phyloP scores from a whole-genome alignment of 371 early-diverging fungal species.

The Gilbertella persicaria region DNA sequence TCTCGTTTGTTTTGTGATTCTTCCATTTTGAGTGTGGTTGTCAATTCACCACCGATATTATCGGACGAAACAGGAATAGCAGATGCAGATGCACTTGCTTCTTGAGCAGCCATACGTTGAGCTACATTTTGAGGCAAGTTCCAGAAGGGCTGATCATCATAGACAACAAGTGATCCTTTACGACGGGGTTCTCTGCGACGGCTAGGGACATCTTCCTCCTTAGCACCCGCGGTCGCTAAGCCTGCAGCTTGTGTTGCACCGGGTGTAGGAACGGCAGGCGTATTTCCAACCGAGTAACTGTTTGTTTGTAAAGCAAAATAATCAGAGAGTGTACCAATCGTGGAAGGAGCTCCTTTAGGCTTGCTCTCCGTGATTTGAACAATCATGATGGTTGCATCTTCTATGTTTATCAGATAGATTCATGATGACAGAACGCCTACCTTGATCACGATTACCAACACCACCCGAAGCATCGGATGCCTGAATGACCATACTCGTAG shows the following conservation, averaged over 20 bases:
- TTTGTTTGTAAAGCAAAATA: conserved; percentile 24
- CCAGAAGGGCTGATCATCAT: conserved; percentile 57
- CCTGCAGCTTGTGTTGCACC: not conserved
- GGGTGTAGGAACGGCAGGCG: conserved; percentile 16
- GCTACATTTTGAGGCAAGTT: conserved; percentile 25
- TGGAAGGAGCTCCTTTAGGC: conserved; percentile 24
- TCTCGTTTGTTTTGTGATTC: conserved; percentile 5
- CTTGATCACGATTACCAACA: conserved; percentile 32
- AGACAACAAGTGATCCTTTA: conserved; percentile 63
- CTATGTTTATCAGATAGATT: no score
- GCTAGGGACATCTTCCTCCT: conserved; percentile 26
- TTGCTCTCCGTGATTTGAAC: conserved; percentile 39
- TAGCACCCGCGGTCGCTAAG: conserved; percentile 13
- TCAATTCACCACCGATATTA: conserved; percentile 22
- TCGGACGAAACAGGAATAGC: conserved; percentile 26
- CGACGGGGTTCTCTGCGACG: conserved; percentile 45
- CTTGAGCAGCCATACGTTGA: conserved; percentile 28
- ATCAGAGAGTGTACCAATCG: conserved; percentile 24
- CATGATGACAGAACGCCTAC: no score
- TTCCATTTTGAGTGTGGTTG: conserved; percentile 16
- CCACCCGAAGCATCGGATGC: conserved; percentile 36
- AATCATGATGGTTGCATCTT: conserved; percentile 41
- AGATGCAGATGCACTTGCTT: conserved; percentile 22
- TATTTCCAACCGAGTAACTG: conserved; percentile 33
- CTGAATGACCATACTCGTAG: conserved; percentile 55